These are phyloP conservation scores for Cotoneaster glaucophyllus DNA, from an alignment of 306 rosid genomes.

Conservation along the genomic window DNA sequence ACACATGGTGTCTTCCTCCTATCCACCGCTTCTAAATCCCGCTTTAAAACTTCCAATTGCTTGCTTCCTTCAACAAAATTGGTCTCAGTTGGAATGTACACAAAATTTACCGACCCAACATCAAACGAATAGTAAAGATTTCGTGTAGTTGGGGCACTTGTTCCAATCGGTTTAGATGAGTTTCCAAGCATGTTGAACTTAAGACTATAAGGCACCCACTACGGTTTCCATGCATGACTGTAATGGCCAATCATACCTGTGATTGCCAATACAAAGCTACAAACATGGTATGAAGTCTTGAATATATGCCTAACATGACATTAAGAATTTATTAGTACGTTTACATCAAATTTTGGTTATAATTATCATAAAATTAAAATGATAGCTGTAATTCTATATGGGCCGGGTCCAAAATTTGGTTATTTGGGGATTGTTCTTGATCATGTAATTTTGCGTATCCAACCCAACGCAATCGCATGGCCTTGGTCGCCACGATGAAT, in stretches of 20 bases:
- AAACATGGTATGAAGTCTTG: slow-evolving; percentile 58
- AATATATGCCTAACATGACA: too few species aligned
- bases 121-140: slow-evolving; percentile 87
- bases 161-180: slow-evolving; percentile 75
- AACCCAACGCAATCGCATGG: not conserved
- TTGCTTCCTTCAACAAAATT: slow-evolving; percentile 70
- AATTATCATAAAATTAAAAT: too few species aligned
- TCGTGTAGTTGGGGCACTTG: slow-evolving; percentile 49
- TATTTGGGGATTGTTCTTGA: slow-evolving; percentile 18
- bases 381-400: too few species aligned
- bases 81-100: slow-evolving; percentile 80
- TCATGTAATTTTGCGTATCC: slow-evolving; percentile 31
- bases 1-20: slow-evolving; percentile 65
- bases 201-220: slow-evolving; percentile 85
- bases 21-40: slow-evolving; percentile 70
- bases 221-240: slow-evolving; percentile 75
- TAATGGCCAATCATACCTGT: slow-evolving; percentile 78
- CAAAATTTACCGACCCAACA: slow-evolving; percentile 73
- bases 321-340: too few species aligned
- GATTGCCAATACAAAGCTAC: slow-evolving; percentile 60
- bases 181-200: slow-evolving; percentile 92
- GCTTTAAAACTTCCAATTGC: slow-evolving; percentile 67
- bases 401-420: too few species aligned
- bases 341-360: too few species aligned
- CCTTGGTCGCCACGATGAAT: slow-evolving; percentile 34